phyloP scores from a whole-genome alignment of 2,329 filamentous ascomycete species.

The Colletotrichum cordylinicola region DNA sequence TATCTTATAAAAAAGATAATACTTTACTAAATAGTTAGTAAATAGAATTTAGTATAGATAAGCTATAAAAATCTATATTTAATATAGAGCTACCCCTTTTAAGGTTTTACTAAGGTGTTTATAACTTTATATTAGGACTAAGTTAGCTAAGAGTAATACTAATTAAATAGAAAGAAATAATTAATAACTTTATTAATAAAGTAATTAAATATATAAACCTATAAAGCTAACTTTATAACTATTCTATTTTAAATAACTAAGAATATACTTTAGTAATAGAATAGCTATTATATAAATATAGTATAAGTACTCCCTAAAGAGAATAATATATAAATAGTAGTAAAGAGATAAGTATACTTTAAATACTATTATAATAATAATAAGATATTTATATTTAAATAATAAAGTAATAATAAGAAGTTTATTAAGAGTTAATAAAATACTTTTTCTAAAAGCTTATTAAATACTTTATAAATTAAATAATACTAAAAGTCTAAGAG shows the following conservation, averaged over 20 bases:
- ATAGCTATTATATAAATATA: neutral
- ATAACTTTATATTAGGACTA: neutral
- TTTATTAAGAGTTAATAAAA: neutral
- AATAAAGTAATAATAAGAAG: too few species aligned
- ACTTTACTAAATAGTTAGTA: neutral
- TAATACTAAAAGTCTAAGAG: neutral
- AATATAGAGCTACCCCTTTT: neutral
- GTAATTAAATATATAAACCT: too few species aligned
- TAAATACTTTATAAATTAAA: neutral
- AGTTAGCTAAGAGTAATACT: neutral
- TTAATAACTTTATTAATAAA: too few species aligned
- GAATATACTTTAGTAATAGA: neutral
- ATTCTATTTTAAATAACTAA: neutral
- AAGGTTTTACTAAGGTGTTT: neutral
- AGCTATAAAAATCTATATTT: neutral
- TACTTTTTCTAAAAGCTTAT: fast-evolving
- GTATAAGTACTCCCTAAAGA: neutral
- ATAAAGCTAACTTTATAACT: neutral
- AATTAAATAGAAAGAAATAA: neutral
- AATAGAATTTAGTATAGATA: neutral
- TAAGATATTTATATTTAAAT: too few species aligned
- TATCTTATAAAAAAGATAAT: neutral
- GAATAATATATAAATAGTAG: too few species aligned
- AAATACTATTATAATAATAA: too few species aligned
- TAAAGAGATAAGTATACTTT: too few species aligned